Conservation (phyloP, 2,329 filamentous ascomycete species). For the Colletotrichum somersetense region DNA sequence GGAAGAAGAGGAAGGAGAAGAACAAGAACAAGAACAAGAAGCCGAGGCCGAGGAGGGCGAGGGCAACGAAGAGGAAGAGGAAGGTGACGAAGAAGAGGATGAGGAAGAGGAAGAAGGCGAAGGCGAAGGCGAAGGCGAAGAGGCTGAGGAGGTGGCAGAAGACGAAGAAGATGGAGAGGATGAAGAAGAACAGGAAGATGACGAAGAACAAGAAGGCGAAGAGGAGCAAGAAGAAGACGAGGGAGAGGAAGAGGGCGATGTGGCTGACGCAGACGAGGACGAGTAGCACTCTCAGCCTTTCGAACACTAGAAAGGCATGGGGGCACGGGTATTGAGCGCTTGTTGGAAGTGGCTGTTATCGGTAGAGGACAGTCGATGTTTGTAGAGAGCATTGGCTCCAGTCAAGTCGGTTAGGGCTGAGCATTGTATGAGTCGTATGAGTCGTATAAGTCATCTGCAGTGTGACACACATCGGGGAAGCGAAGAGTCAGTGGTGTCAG, state of each 20-base stretch:
- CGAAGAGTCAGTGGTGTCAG: not conserved
- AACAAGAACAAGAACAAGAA: slow-evolving; percentile 7
- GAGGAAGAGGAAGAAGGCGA: not conserved
- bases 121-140: not conserved
- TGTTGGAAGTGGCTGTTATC: not conserved
- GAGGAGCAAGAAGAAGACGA: not conserved
- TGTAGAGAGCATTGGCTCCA: not conserved
- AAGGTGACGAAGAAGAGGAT: not conserved
- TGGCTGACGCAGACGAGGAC: slow-evolving; percentile 9
- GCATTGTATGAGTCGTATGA: not conserved
- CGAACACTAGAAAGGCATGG: slow-evolving; percentile 4
- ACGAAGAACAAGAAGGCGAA: not conserved
- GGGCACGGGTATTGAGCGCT: not conserved
- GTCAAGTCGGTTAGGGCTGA: too few species aligned
- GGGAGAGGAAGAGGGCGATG: slow-evolving; percentile 8
- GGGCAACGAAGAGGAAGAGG: not conserved
- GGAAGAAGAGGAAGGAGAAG: not conserved
- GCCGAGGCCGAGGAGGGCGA: not conserved
- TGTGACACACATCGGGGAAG: not conserved
- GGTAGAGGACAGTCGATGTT: not conserved
- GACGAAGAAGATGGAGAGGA: not conserved
- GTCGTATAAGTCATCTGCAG: not conserved
- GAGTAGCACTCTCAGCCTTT: slow-evolving; percentile 7
- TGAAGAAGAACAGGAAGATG: not conserved
- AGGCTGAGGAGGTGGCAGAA: not conserved